Evolutionary conservation across 1,139 yeast species (phyloP).

Genomic region (Sugiyamaella pinicola): DNA sequence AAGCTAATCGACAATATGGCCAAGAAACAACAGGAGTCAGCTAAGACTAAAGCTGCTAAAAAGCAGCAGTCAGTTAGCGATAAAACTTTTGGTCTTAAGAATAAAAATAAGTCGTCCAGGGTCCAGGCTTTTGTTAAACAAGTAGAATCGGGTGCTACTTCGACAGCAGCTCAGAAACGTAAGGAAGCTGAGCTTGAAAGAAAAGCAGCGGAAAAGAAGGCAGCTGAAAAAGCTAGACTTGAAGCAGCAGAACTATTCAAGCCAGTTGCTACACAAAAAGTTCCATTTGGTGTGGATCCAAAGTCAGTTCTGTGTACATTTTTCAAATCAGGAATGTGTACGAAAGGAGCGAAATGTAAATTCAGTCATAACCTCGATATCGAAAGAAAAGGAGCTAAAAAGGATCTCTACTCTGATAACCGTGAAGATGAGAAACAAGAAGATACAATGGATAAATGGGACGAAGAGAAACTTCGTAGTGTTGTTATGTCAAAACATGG

Average conservation of each 20-base stretch:
- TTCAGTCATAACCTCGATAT: slow-evolving; percentile 87
- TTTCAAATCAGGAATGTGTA: slow-evolving; percentile 87
- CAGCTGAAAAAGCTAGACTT: slow-evolving; percentile 83
- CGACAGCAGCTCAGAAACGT: slow-evolving; percentile 55
- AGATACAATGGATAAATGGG: slow-evolving; percentile 97
- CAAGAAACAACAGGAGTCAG: slow-evolving; percentile 63
- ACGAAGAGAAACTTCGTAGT: slow-evolving; percentile 86
- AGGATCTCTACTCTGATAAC: slow-evolving; percentile 89
- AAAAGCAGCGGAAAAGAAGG: slow-evolving; percentile 83
- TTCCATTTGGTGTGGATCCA: slow-evolving; percentile 98
- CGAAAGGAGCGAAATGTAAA: slow-evolving; percentile 89
- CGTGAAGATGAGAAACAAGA: slow-evolving; percentile 66
- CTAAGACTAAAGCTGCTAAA: slow-evolving; percentile 64
- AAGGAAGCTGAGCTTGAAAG: slow-evolving; percentile 77
- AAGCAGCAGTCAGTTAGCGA: slow-evolving; percentile 75
- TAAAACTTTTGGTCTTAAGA: slow-evolving; percentile 92
- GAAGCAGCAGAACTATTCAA: slow-evolving; percentile 83
- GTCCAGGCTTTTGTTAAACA: slow-evolving; percentile 87
- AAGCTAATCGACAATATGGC: slow-evolving; percentile 19
- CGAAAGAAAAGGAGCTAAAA: slow-evolving; percentile 87
- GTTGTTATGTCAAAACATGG: slow-evolving; percentile 93
- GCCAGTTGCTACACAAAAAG: slow-evolving; percentile 70
- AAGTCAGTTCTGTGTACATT: slow-evolving; percentile 88
- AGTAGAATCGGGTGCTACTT: slow-evolving; percentile 64
- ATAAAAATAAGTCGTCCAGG: slow-evolving; percentile 75